These are phyloP conservation scores for Thamnidium elegans DNA, from an alignment of 192 early-diverging fungal species.

Conservation along the genomic window DNA sequence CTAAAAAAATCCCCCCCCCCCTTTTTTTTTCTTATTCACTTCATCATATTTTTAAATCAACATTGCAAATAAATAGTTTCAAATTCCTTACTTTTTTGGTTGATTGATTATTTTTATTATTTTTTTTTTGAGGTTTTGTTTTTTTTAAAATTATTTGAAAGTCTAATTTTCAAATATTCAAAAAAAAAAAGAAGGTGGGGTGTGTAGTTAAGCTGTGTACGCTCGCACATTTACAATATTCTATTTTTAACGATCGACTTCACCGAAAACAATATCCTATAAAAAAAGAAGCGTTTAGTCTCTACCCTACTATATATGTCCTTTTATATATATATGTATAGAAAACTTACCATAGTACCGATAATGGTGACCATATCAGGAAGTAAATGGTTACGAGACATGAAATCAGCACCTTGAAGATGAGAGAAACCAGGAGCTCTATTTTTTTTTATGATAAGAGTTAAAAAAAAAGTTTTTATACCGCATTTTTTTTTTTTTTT, in stretches of 20 bases:
- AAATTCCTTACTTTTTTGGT: not conserved
- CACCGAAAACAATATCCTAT: constrained; percentile 96
- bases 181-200: no score
- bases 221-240: not conserved
- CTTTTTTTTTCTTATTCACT: not conserved
- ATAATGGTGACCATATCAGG: constrained; percentile 97
- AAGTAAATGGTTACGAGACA: constrained; percentile 87
- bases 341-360: constrained; percentile 72
- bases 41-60: not conserved
- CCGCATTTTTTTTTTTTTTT: no score
- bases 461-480: not conserved
- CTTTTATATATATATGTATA: not conserved
- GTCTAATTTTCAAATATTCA: no score
- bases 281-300: not conserved
- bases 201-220: no score
- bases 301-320: no score
- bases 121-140: not conserved
- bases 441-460: not conserved
- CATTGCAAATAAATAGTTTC: not conserved
- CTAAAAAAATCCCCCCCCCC: constrained; percentile 21
- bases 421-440: constrained; percentile 92
- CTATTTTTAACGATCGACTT: constrained; percentile 69
- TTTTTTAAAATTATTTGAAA: not conserved
- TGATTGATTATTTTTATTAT: constrained; percentile 13
- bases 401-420: constrained; percentile 84